Percentiles rank a stretch among this genome's conserved stretches.
Conservation (phyloP, 2,329 filamentous ascomycete species). For the Beauveria varroae region DNA sequence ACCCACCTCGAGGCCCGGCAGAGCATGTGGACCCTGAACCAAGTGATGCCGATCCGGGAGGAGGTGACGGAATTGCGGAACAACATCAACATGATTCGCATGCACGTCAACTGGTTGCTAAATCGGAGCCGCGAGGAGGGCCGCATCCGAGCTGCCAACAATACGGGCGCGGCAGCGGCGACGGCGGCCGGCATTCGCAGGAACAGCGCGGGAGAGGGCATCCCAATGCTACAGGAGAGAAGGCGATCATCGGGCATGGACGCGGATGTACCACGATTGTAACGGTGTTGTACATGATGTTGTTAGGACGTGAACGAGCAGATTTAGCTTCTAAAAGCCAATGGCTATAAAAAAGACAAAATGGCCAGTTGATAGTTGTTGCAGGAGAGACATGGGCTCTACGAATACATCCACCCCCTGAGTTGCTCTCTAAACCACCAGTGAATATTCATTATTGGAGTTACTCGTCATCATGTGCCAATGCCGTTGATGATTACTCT, state of each 20-base stretch:
- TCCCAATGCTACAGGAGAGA: slow-evolving; percentile 25
- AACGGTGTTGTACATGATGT: slow-evolving; percentile 5
- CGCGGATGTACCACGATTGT: slow-evolving; percentile 31
- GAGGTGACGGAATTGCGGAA: slow-evolving; percentile 53
- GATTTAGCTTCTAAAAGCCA: not conserved
- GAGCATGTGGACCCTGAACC: slow-evolving; percentile 53
- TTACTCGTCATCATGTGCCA: not conserved
- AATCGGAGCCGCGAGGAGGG: slow-evolving; percentile 44
- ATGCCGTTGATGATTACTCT: not conserved
- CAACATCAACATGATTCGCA: slow-evolving; percentile 49
- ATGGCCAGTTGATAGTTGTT: not conserved
- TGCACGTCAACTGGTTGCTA: slow-evolving; percentile 53
- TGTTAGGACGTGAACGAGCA: not conserved
- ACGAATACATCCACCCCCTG: not conserved
- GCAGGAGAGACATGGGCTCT: not conserved
- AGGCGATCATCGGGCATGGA: slow-evolving; percentile 31
- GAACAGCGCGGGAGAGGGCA: slow-evolving; percentile 22
- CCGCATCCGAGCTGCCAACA: slow-evolving; percentile 30
- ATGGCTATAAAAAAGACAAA: not conserved
- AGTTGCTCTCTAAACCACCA: not conserved
- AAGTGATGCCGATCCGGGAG: slow-evolving; percentile 54
- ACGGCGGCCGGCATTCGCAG: slow-evolving; percentile 20
- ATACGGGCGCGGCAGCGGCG: slow-evolving; percentile 20
- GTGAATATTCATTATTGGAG: not conserved
- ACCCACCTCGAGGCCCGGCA: slow-evolving; percentile 53